These are phyloP conservation scores for Colletotrichum chrysophilum DNA, from an alignment of 2,329 filamentous ascomycete species.

Conservation along the genomic window DNA sequence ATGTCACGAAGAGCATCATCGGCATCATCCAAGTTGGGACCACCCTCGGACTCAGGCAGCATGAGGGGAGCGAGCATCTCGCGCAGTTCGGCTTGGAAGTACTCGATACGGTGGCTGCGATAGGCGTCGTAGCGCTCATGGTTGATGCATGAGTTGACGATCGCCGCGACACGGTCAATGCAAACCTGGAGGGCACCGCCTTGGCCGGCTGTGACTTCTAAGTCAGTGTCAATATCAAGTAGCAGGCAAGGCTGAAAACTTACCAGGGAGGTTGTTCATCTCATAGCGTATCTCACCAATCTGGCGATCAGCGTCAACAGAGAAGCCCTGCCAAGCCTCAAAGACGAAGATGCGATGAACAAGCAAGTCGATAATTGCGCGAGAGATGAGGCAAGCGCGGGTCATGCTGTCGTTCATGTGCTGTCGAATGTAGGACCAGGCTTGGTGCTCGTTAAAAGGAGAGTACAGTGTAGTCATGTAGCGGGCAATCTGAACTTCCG, in stretches of 20 bases:
- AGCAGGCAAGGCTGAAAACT: not conserved
- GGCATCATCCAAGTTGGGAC: slow-evolving; percentile 36
- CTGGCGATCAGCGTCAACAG: slow-evolving; percentile 36
- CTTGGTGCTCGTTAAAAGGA: slow-evolving; percentile 38
- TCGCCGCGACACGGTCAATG: slow-evolving; percentile 39
- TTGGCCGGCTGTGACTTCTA: slow-evolving; percentile 7
- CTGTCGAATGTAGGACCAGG: slow-evolving; percentile 44
- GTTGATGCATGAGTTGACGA: slow-evolving; percentile 43
- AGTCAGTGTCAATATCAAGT: not conserved
- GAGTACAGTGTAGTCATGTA: slow-evolving; percentile 20
- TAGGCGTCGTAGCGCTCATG: slow-evolving; percentile 29
- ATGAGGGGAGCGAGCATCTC: slow-evolving; percentile 43
- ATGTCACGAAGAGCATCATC: slow-evolving; percentile 48
- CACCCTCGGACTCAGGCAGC: slow-evolving; percentile 32
- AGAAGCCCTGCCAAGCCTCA: slow-evolving; percentile 43
- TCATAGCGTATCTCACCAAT: slow-evolving; percentile 38
- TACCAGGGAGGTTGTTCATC: slow-evolving; percentile 40
- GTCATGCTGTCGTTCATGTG: slow-evolving; percentile 44
- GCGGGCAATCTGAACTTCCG: slow-evolving; percentile 7
- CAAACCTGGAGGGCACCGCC: slow-evolving; percentile 36
- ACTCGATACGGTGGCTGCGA: slow-evolving; percentile 29
- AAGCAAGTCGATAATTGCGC: slow-evolving; percentile 46
- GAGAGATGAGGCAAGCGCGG: slow-evolving; percentile 47
- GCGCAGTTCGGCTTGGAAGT: slow-evolving; percentile 48
- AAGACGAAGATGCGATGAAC: slow-evolving; percentile 46